Conservation (phyloP, 306 rosid genomes). For the Sophora flavescens region DNA sequence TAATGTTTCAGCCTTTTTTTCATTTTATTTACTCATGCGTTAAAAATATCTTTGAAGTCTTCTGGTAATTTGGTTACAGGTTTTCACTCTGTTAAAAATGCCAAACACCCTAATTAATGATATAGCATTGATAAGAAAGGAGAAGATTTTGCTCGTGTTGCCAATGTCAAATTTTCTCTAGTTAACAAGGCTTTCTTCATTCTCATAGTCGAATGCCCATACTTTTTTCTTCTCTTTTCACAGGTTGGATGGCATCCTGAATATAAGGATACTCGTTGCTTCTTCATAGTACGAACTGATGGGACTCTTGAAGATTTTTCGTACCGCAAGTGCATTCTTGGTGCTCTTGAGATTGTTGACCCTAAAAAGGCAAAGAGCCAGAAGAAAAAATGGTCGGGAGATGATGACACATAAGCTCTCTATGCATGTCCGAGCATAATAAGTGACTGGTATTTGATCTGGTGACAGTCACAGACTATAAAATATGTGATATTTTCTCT, state of each 20-base stretch:
- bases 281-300: constrained; percentile 67
- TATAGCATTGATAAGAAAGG: background rate
- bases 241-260: constrained; percentile 82
- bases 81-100: constrained; percentile 4
- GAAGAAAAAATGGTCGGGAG: constrained; percentile 51
- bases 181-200: constrained; percentile 24
- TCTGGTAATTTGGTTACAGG: background rate
- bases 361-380: constrained; percentile 64
- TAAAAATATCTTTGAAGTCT: background rate
- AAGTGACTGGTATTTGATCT: constrained; percentile 36
- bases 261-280: constrained; percentile 67
- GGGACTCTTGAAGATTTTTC: constrained; percentile 86
- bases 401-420: constrained; percentile 34
- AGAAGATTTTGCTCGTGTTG: constrained; percentile 22
- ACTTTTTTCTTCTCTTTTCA: constrained; percentile 20
- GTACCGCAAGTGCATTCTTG: constrained; percentile 75
- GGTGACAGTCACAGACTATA: constrained; percentile 29
- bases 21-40: constrained; percentile 18
- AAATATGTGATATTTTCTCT: constrained; percentile 35
- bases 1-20: background rate
- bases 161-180: constrained; percentile 15
- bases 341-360: constrained; percentile 73
- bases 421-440: constrained; percentile 41
- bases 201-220: constrained; percentile 3
- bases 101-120: background rate